Evolutionary conservation across 202 grass and related monocot genomes (phyloP), one percentile per base, ranked within the genome.

Genomic region (Setaria viridis): DNA sequence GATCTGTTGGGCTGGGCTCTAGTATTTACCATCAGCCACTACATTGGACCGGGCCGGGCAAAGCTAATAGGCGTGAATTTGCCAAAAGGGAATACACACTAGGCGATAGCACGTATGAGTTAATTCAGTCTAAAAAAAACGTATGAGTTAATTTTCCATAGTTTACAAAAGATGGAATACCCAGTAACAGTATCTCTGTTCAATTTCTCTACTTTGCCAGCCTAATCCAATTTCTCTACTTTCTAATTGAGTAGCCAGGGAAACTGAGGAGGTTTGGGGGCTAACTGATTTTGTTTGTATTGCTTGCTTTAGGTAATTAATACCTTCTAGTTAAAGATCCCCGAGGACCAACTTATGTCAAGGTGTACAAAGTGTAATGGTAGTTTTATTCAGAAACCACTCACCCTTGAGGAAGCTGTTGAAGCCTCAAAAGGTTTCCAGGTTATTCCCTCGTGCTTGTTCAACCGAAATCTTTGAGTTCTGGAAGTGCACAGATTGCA

Each of bases 281-380:
- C n/a, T 64, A 33, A 65, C 35, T 66, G 29, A 70, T 90, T 54
- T 1, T 1, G 25, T 37, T 87, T 80, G 55, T 67, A 25, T 84
- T 82, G 91, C 25, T 64, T 80, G 35, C 76, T 51, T 15, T 80
- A 99, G 96, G 93, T 99, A 70, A 99, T 99, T 86, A 80, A 90
- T 41, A 93, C 74, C 10, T 99, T 99, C 88, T 76, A 90, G 67
- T 88, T 99, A 90, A 99, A 89, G 81, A 99, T 99, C 33, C 91
- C 93, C 2, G 88, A 99, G 82, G 90, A 94, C 67, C 62, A 86
- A 73, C 93, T 99, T 49, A 96, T 96, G 97, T 94, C 97, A 7
- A 96, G 97, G 88, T 99, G 97, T 80, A 96, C 93, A 81, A 99
- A 99, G 81, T 99, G 97, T 70, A 99, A 99, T 54, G 97, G 97